Percentiles rank a stretch among this genome's conserved stretches.
Conservation (phyloP, 352 stramenopile genomes). For the Phytophthora kernoviae region DNA sequence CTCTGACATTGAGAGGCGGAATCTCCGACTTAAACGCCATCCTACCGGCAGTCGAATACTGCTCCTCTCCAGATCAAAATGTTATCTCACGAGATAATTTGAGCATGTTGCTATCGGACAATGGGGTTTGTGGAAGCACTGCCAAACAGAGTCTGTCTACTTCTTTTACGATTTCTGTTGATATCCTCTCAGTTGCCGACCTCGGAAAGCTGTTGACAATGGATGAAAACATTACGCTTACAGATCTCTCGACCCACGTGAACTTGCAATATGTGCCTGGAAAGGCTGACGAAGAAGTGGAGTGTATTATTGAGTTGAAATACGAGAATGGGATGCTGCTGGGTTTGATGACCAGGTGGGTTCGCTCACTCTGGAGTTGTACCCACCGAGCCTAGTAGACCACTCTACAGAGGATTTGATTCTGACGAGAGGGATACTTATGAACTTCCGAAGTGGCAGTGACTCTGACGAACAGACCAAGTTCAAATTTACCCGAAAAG, state of each 20-base stretch:
- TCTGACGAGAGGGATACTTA: constrained; percentile 10
- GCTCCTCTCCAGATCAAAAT: constrained; percentile 13
- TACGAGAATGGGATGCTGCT: constrained; percentile 29
- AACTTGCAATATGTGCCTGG: constrained; percentile 23
- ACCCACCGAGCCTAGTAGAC: not conserved
- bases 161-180: constrained; percentile 19
- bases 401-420: constrained; percentile 1
- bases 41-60: constrained; percentile 29
- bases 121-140: constrained; percentile 21
- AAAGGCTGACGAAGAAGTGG: constrained; percentile 16
- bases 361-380: not conserved
- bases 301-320: constrained; percentile 20
- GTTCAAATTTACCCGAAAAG: constrained; percentile 16
- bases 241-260: constrained; percentile 10
- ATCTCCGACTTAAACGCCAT: constrained; percentile 26
- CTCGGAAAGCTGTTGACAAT: constrained; percentile 16
- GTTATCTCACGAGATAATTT: constrained; percentile 8
- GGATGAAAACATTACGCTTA: constrained; percentile 9
- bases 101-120: constrained; percentile 25
- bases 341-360: constrained; percentile 19
- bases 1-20: constrained; percentile 15
- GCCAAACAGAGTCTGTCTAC: constrained; percentile 9
- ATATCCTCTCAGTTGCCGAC: constrained; percentile 14
- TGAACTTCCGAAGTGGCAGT: constrained; percentile 12
- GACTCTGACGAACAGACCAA: not conserved